A percentile compares a stretch with the other conserved stretches of the same genome.
These are phyloP conservation scores for Aspergillus fischeri DNA, from an alignment of 2,329 filamentous ascomycete genomes.

Conservation along the genomic window DNA sequence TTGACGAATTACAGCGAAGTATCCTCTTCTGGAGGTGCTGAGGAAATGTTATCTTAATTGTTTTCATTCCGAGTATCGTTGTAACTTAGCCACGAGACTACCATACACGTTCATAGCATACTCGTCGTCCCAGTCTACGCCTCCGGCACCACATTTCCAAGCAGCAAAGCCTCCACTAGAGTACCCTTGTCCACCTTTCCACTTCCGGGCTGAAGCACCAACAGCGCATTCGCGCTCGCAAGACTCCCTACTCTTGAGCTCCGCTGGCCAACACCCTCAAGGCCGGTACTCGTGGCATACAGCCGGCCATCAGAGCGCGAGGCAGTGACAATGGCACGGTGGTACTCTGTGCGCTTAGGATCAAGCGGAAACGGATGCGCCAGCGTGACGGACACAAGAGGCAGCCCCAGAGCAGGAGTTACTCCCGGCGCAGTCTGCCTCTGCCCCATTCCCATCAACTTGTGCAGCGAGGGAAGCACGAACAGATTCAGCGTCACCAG, in stretches of 20 bases:
- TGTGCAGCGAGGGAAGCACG: conserved; percentile 80
- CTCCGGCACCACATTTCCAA: conserved; percentile 52
- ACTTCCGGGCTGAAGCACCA: conserved; percentile 53
- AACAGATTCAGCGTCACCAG: conserved; percentile 93
- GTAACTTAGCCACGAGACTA: not conserved
- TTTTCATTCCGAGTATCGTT: not conserved
- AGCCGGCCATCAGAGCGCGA: conserved; percentile 61
- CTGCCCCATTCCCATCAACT: conserved; percentile 60
- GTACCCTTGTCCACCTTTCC: conserved; percentile 65
- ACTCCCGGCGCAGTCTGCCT: conserved; percentile 37
- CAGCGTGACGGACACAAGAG: conserved; percentile 66
- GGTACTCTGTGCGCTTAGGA: conserved; percentile 76
- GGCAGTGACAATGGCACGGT: conserved; percentile 71
- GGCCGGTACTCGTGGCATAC: conserved; percentile 76
- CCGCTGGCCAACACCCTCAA: conserved; percentile 58
- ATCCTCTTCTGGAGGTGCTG: not conserved
- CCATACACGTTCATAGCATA: no score
- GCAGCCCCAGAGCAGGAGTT: conserved; percentile 59
- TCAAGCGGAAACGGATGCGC: conserved; percentile 72
- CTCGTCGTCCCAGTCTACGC: conserved; percentile 1
- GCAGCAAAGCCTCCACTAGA: conserved; percentile 72
- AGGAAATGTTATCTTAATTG: not conserved
- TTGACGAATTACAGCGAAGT: not conserved
- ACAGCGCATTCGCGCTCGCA: conserved; percentile 78
- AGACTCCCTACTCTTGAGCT: conserved; percentile 88